These are phyloP conservation scores for Chytriomyces sp. DNA, from an alignment of 192 early-diverging fungal species.

Conservation along the genomic window DNA sequence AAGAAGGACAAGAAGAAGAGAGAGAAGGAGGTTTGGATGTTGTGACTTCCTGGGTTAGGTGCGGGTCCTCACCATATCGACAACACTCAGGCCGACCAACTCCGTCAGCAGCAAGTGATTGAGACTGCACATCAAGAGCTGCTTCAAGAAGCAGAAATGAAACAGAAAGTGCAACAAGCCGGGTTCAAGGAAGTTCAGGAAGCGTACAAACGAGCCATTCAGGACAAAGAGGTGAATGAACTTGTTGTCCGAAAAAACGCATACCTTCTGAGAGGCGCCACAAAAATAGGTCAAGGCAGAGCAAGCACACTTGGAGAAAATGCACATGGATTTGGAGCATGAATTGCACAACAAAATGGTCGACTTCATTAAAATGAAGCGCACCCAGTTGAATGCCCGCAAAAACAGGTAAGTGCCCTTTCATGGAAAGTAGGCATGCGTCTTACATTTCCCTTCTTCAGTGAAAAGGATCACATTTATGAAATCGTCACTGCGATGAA, in stretches of 20 bases:
- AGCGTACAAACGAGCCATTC: not conserved
- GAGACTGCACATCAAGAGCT: not conserved
- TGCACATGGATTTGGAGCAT: conserved; percentile 9
- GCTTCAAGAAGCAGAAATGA: not conserved
- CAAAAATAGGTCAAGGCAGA: not conserved
- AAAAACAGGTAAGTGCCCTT: too few species aligned
- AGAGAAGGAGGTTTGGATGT: not conserved
- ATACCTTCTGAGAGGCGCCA: not conserved
- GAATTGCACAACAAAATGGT: conserved; percentile 2
- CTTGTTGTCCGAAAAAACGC: not conserved
- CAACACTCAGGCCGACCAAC: not conserved
- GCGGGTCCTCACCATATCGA: not conserved
- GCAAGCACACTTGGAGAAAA: not conserved
- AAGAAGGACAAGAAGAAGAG: conserved; percentile 2
- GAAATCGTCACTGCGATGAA: not conserved
- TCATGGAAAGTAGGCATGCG: not conserved
- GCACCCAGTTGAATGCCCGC: too few species aligned
- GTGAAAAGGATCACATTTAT: not conserved
- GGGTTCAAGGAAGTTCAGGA: conserved; percentile 9
- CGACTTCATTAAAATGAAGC: not conserved
- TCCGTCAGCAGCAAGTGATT: not conserved
- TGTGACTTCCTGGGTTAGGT: not conserved
- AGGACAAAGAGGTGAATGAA: conserved; percentile 10
- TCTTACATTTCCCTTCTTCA: not conserved
- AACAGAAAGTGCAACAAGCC: not conserved